A percentile compares a stretch with the other conserved stretches of the same genome.
These are phyloP conservation scores for Komagataea norvegica DNA, from an alignment of 1,139 yeast species.

Conservation along the genomic window DNA sequence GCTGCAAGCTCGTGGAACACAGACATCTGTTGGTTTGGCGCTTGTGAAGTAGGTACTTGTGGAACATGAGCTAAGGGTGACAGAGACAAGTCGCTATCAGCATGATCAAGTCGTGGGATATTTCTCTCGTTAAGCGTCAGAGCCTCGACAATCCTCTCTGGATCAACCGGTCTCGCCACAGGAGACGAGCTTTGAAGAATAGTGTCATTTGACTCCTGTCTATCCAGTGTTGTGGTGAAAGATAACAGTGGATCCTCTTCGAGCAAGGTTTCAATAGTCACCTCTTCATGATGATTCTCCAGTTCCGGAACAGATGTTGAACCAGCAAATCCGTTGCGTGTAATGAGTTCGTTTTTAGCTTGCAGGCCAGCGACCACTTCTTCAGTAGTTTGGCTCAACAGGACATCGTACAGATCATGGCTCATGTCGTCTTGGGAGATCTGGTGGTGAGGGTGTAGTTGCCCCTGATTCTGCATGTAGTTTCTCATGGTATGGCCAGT, in stretches of 20 bases:
- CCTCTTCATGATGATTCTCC: slow-evolving; percentile 7
- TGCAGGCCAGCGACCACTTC: slow-evolving; percentile 22
- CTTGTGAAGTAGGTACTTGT: not conserved
- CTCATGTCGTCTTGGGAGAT: not conserved
- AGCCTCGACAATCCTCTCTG: slow-evolving; percentile 8
- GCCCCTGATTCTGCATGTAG: too few species aligned
- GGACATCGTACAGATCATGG: slow-evolving; percentile 13
- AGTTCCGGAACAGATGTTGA: not conserved
- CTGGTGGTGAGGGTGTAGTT: not conserved
- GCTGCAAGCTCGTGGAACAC: slow-evolving; percentile 5
- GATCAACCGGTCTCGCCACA: slow-evolving; percentile 11
- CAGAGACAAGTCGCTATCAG: not conserved
- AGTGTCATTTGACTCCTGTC: slow-evolving; percentile 26
- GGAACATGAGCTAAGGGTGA: slow-evolving; percentile 1
- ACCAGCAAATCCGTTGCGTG: slow-evolving; percentile 7
- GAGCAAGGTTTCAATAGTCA: slow-evolving; percentile 22
- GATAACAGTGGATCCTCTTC: slow-evolving; percentile 26
- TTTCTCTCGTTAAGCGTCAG: slow-evolving; percentile 7
- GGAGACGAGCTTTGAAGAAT: slow-evolving; percentile 25
- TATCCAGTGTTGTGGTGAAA: slow-evolving; percentile 24
- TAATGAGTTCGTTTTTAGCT: slow-evolving; percentile 3
- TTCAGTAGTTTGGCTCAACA: slow-evolving; percentile 15
- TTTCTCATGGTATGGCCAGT: too few species aligned
- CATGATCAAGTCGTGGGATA: slow-evolving; percentile 5
- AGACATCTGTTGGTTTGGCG: slow-evolving; percentile 1